Base-by-base conservation (phyloP, 169 alveolate genomes). In the Plasmodium cynomolgi region DNA sequence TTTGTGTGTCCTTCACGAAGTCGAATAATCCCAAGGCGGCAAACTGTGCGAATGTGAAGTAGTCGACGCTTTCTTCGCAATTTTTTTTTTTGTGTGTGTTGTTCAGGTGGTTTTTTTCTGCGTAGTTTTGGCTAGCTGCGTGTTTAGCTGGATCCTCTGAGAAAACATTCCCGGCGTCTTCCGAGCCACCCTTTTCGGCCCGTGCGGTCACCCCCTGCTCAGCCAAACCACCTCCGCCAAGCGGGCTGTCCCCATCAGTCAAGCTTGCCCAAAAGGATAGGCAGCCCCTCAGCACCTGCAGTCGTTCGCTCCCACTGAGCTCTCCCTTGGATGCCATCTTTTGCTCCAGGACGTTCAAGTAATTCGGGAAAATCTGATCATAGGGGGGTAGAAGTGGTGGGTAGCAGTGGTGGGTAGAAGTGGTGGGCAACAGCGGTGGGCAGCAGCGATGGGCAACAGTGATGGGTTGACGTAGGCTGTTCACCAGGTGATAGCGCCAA, bases 1-100 rank as follows among this genome's bases (percentile, higher is more conserved):
- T 44, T 50, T 79, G 62, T 77, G 80, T 73, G 71, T 88, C 71
- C 50, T 79, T 79, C 29, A 62, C 71, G 71, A 58, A 58, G 13
- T 79, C 33, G 23, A 88, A 88, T 88, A 88, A 13, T 17, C 94
- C 86, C 74, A 88, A 79, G 11, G 68, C 6, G 5, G 37, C 50
- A 77, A 88, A 88, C 9, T 88, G 90, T 31, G 56, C 44, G 41
- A 79, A 88, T 26, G 68, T 80, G 34, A 88, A 88, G 20, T 88
- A 41, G 41, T 79, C 83, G 6, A 77, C 3, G 13, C 31, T 62
- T 29, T 68, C 37, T 13, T 88, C 84, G n/a, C 44, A 84, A 9
- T 44, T 73, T 73, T 50, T 41, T 41, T 84, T 13, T 47, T 41
- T 73, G 1, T 47, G 62, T 47, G 83, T 44, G 56, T 17, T 73